These are phyloP conservation scores for Lentinula boryana DNA, from an alignment of 768 basidiomycete genomes.

Conservation along the genomic window DNA sequence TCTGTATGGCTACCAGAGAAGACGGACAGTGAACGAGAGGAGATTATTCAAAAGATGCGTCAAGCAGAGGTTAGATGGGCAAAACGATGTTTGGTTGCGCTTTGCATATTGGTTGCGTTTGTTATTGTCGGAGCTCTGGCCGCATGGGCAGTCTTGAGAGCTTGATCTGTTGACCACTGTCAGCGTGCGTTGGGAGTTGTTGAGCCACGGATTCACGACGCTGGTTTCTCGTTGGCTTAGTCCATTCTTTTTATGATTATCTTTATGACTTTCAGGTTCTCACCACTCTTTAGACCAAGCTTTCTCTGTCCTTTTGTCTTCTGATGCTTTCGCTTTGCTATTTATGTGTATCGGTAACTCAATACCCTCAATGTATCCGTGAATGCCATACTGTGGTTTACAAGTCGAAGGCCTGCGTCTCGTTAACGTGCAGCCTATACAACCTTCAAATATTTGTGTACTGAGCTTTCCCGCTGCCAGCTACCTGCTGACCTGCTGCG, in stretches of 20 bases:
- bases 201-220: too few relatives aligned
- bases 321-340: neutral
- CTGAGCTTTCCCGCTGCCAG: too few relatives aligned
- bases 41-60: conserved; percentile 20
- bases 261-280: neutral
- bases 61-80: conserved; percentile 6
- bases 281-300: neutral
- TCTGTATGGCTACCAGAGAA: conserved; percentile 25
- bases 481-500: too few relatives aligned
- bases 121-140: neutral
- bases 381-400: too few relatives aligned
- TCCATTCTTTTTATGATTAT: neutral
- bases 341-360: neutral
- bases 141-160: neutral
- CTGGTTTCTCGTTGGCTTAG: neutral
- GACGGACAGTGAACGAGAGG: conserved; percentile 22
- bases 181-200: neutral
- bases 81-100: neutral
- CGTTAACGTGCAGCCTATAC: too few relatives aligned
- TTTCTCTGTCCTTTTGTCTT: neutral
- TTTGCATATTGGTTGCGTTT: neutral
- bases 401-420: too few relatives aligned
- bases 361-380: neutral
- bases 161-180: neutral
- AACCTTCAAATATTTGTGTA: too few relatives aligned